Evolutionary conservation across 2,329 filamentous ascomycete genomes (phyloP).

Genomic region (Talaromyces sp.): DNA sequence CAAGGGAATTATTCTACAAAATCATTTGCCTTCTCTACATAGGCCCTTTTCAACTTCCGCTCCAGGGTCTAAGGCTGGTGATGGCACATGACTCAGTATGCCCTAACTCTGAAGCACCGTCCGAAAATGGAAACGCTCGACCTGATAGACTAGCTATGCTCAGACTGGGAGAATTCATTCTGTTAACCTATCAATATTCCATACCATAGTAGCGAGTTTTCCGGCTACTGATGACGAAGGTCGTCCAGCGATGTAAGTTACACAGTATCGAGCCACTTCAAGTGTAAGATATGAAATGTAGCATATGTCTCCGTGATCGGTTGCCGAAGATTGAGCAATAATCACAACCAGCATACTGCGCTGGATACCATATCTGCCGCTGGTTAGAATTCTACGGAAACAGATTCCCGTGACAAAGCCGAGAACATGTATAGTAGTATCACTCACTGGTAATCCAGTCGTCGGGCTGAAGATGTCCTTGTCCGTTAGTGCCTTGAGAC

Average conservation of each 20-base stretch:
- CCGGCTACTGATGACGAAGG: background rate
- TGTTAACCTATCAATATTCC: background rate
- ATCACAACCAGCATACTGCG: background rate
- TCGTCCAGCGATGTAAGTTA: background rate
- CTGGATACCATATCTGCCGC: background rate
- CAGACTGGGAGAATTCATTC: background rate
- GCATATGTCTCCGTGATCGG: background rate
- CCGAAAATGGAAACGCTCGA: background rate
- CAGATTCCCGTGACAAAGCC: background rate
- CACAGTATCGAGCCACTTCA: background rate
- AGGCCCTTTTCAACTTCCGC: background rate
- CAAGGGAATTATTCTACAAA: background rate
- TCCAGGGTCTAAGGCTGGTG: background rate
- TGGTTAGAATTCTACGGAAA: too few species aligned
- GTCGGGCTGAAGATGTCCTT: background rate
- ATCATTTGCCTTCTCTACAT: background rate
- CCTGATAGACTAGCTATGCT: background rate
- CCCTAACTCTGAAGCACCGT: background rate
- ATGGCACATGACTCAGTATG: background rate
- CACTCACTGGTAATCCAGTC: background rate
- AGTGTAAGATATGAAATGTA: background rate
- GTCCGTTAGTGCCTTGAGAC: background rate
- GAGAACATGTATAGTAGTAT: background rate
- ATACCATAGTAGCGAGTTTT: background rate
- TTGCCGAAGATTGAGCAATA: background rate